phyloP scores from a whole-genome alignment of 2,329 filamentous ascomycete genomes.

The Colletotrichum orbiculare region DNA sequence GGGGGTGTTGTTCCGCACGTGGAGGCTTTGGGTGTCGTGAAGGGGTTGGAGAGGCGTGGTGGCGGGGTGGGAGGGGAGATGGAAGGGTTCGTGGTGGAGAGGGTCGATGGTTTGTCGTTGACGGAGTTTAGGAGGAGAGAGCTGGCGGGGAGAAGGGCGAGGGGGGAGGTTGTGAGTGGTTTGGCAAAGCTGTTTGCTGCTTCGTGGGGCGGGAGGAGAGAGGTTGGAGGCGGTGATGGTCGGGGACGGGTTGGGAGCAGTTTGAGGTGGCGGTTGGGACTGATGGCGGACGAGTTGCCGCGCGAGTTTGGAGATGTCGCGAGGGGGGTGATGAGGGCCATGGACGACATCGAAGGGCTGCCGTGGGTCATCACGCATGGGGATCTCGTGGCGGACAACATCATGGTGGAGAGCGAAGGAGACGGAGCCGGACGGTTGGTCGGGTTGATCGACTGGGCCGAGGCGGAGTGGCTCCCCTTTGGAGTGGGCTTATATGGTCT shows the following conservation, averaged over 20 bases:
- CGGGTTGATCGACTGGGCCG: slow-evolving; percentile 73
- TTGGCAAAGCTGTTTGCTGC: slow-evolving; percentile 54
- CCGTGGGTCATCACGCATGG: slow-evolving; percentile 71
- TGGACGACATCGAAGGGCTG: slow-evolving; percentile 52
- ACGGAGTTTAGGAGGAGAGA: slow-evolving; percentile 42
- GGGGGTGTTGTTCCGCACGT: slow-evolving; percentile 53
- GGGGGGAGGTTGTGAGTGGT: slow-evolving; percentile 50
- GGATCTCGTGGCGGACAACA: slow-evolving; percentile 67
- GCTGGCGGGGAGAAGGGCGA: slow-evolving; percentile 30
- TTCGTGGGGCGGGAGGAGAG: slow-evolving; percentile 46
- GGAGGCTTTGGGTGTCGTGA: slow-evolving; percentile 49
- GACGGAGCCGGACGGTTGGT: slow-evolving; percentile 52
- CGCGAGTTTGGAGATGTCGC: slow-evolving; percentile 42
- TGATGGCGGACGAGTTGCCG: slow-evolving; percentile 50
- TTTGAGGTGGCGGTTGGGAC: slow-evolving; percentile 51
- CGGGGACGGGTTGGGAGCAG: slow-evolving; percentile 54
- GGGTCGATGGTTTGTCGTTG: slow-evolving; percentile 55
- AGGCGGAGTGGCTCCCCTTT: slow-evolving; percentile 70
- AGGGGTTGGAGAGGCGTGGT: slow-evolving; percentile 19
- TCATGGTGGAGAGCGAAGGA: slow-evolving; percentile 56
- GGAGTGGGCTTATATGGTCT: slow-evolving; percentile 70
- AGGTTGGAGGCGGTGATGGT: slow-evolving; percentile 5
- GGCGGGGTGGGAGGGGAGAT: slow-evolving; percentile 38
- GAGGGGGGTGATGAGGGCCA: slow-evolving; percentile 40
- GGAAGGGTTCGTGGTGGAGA: slow-evolving; percentile 54